phyloP scores from a whole-genome alignment of 2,329 filamentous ascomycete species.

The Akanthomyces muscarius region DNA sequence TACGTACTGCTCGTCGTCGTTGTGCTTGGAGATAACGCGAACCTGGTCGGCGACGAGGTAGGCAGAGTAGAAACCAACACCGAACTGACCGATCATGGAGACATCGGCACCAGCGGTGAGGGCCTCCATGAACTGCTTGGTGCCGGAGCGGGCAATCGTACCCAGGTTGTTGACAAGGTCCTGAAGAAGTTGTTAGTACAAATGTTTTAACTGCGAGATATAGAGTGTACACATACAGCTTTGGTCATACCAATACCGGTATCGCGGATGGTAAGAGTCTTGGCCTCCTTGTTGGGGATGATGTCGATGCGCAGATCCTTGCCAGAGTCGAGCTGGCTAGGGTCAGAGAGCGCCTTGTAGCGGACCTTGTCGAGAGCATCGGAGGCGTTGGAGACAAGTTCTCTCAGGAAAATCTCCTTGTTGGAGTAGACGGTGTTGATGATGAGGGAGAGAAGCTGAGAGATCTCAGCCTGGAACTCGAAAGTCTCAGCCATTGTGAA shows the following conservation, averaged over 20 bases:
- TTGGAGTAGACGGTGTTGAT: slow-evolving; percentile 99
- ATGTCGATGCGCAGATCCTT: slow-evolving; percentile 99
- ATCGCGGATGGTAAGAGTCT: slow-evolving; percentile 96
- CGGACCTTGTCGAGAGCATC: slow-evolving; percentile 99
- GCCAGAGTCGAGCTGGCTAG: slow-evolving; percentile 91
- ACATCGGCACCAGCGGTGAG: slow-evolving; percentile 97
- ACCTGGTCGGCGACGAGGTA: slow-evolving; percentile 98
- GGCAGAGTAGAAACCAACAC: slow-evolving; percentile 99
- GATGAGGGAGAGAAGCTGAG: slow-evolving; percentile 98
- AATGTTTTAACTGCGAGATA: neutral
- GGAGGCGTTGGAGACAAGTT: slow-evolving; percentile 96
- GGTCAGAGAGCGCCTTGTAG: slow-evolving; percentile 96
- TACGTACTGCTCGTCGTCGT: slow-evolving; percentile 99
- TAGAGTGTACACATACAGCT: slow-evolving; percentile 64
- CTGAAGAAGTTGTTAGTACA: slow-evolving; percentile 45
- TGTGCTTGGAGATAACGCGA: slow-evolving; percentile 95
- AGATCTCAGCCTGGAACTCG: slow-evolving; percentile 99
- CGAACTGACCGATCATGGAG: slow-evolving; percentile 99
- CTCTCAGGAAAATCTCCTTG: slow-evolving; percentile 99
- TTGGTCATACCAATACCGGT: slow-evolving; percentile 99
- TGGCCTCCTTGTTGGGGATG: slow-evolving; percentile 94
- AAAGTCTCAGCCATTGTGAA: slow-evolving; percentile 91
- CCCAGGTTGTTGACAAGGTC: slow-evolving; percentile 99
- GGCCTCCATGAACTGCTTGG: slow-evolving; percentile 99
- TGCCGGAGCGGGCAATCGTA: slow-evolving; percentile 97